Evolutionary conservation across 2,329 filamentous ascomycete genomes (phyloP).

Genomic region (Parasarocladium wereldwijsianum): DNA sequence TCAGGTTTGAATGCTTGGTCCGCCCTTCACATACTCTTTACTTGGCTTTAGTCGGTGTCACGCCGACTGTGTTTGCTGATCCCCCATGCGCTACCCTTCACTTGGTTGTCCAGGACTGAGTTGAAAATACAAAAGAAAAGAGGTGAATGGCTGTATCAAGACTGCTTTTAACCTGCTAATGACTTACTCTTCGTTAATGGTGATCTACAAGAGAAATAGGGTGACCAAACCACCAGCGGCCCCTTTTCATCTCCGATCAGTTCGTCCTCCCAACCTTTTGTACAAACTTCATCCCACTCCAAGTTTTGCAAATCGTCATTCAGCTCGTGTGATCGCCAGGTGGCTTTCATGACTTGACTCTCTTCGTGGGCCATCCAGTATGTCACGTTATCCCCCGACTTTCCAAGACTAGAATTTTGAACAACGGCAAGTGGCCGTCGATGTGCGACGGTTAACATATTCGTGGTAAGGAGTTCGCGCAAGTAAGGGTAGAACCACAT

Average conservation of each 20-base stretch:
- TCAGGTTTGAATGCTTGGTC: too few relatives aligned
- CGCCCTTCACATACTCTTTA: too few relatives aligned
- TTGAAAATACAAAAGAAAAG: too few relatives aligned
- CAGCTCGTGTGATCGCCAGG: constrained; percentile 7
- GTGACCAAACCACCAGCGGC: constrained; percentile 11
- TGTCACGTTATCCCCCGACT: constrained; percentile 7
- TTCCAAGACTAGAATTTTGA: constrained; percentile 9
- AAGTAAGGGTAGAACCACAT: constrained; percentile 21
- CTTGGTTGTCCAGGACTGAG: too few relatives aligned
- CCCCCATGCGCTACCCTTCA: too few relatives aligned
- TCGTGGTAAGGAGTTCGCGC: constrained; percentile 14
- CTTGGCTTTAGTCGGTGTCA: too few relatives aligned
- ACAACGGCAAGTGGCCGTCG: background rate
- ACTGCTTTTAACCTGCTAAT: too few relatives aligned
- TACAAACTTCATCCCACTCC: constrained; percentile 20
- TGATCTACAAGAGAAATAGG: too few relatives aligned
- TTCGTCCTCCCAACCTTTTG: constrained; percentile 19
- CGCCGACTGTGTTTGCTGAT: too few relatives aligned
- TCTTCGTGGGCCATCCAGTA: background rate
- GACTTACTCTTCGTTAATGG: too few relatives aligned
- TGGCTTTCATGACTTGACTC: background rate
- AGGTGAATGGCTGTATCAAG: too few relatives aligned
- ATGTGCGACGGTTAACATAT: constrained; percentile 7
- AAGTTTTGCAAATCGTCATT: constrained; percentile 4
- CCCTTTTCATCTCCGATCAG: constrained; percentile 19